Base-by-base conservation (phyloP, 2,329 filamentous ascomycete species). In the Thielaviopsis musarum region DNA sequence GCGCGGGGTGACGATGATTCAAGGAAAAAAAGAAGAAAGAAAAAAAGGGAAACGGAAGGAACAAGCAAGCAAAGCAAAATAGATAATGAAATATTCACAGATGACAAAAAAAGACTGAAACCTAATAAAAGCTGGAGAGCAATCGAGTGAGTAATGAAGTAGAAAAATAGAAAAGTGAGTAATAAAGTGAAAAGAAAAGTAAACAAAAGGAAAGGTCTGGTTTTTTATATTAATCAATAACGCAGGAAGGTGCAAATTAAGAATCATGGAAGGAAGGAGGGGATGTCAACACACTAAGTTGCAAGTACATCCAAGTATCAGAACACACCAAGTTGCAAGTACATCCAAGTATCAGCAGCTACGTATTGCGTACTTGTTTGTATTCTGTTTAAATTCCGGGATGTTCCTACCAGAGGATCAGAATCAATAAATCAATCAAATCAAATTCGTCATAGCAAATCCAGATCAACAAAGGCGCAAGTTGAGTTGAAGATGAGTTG, bases 161-260 rank as follows among this genome's bases (percentile, higher is more conserved):
- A 19, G 21, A 52, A 15, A 24, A 24, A 54, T 28, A 49, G 54
- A 17, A 54, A 53, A 56, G 54, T 51, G 53, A 58, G 60, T 55
- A 51, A 60, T 34, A 62, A 58, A 55, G 45, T 41, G 48, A 61
- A 61, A 53, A 54, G 60, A 30, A 48, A 30, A 19, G 21, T 52
- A 52, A 49, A 54, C 15, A 49, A 51, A 52, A 53, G 59, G 53
- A 52, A 52, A 49, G 21, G 19, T 52, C 21, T 24, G n/a, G 30
- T 19, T 24, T 22, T 53, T 45, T 52, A 45, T 52, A 55, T 15
- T 45, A n/a, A n/a, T 5, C n/a, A 49, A 10, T 12, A 49, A 49
- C 6, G 41, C 41, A 48, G 41, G 41, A n/a, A 48, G 41, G 17
- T n/a, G 41, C 41, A 48, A 48, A 48, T 26, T n/a, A 6, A 49